Evolutionary conservation across 768 basidiomycete species (phyloP).

Genomic region (Fibroporia radiculosa): DNA sequence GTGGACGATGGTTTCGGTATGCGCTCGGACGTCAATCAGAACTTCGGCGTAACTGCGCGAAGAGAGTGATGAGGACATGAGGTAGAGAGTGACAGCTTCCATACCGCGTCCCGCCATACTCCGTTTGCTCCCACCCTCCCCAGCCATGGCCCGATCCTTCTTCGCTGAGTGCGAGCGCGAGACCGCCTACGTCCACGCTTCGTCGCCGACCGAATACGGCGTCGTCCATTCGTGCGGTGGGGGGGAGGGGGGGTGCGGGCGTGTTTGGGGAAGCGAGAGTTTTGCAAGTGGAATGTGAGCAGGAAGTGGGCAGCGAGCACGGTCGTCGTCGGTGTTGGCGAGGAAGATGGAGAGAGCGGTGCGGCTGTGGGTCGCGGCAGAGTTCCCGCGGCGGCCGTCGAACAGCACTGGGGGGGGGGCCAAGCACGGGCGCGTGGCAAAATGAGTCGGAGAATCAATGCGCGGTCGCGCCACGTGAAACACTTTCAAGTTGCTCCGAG

Average conservation of each 20-base stretch:
- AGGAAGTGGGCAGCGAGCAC: neutral
- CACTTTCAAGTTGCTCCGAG: no score
- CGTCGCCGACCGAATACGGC: conserved; percentile 36
- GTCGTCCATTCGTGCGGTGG: conserved; percentile 10
- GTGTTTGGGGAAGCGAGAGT: neutral
- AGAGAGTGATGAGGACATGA: conserved; percentile 16
- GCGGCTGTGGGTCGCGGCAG: conserved; percentile 10
- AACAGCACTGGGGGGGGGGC: no score
- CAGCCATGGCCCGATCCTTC: conserved; percentile 62
- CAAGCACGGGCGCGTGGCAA: no score
- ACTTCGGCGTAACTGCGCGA: conserved; percentile 63
- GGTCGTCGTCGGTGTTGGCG: conserved; percentile 1
- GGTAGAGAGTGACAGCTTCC: conserved; percentile 18
- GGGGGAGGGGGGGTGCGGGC: neutral
- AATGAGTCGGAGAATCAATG: no score
- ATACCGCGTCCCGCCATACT: conserved; percentile 43
- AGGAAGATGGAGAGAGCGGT: conserved; percentile 8
- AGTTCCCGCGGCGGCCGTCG: no score
- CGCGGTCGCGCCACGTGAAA: no score
- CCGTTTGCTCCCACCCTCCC: conserved; percentile 48
- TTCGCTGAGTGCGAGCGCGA: conserved; percentile 68
- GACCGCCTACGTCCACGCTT: conserved; percentile 86
- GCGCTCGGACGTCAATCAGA: conserved; percentile 76
- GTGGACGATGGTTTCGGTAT: conserved; percentile 68
- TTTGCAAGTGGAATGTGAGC: neutral